Evolutionary conservation across 768 basidiomycete genomes (phyloP).

Genomic region (Thelephora ganbajun): DNA sequence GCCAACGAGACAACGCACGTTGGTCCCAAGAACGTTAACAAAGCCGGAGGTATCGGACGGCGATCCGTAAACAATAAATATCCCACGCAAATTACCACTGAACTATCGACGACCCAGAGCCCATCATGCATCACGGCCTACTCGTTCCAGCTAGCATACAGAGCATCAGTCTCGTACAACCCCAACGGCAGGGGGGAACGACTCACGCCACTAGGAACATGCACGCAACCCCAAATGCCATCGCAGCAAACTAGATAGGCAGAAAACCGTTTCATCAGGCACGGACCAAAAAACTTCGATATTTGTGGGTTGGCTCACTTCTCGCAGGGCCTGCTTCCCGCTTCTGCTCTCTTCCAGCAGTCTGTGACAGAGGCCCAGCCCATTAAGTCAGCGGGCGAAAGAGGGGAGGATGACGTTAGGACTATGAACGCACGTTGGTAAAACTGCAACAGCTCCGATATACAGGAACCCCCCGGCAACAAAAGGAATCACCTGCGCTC

Average conservation of each 20-base stretch:
- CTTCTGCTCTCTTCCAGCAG: slow-evolving; percentile 81
- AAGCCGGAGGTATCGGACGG: too few species aligned
- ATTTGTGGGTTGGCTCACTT: slow-evolving; percentile 33
- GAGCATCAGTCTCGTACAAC: neutral
- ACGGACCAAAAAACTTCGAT: neutral
- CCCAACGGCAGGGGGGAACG: slow-evolving; percentile 2
- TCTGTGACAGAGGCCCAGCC: slow-evolving; percentile 23
- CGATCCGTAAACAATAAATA: too few species aligned
- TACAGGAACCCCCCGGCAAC: slow-evolving; percentile 89
- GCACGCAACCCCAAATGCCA: slow-evolving; percentile 81
- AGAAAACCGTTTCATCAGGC: neutral
- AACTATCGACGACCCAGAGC: too few species aligned
- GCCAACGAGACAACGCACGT: too few species aligned
- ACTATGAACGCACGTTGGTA: slow-evolving; percentile 59
- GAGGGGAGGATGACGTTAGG: slow-evolving; percentile 3
- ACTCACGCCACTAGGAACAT: slow-evolving; percentile 90
- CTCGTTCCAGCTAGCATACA: slow-evolving; percentile 56
- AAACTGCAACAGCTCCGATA: slow-evolving; percentile 84
- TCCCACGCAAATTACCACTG: too few species aligned
- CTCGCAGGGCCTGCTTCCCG: slow-evolving; percentile 77
- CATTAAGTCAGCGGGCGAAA: neutral
- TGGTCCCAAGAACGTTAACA: too few species aligned
- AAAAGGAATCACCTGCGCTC: slow-evolving; percentile 66
- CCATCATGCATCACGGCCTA: slow-evolving; percentile 18
- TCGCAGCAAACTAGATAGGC: slow-evolving; percentile 63